Conservation (phyloP, 2,329 filamentous ascomycete genomes). For the Phialophora tarda region DNA sequence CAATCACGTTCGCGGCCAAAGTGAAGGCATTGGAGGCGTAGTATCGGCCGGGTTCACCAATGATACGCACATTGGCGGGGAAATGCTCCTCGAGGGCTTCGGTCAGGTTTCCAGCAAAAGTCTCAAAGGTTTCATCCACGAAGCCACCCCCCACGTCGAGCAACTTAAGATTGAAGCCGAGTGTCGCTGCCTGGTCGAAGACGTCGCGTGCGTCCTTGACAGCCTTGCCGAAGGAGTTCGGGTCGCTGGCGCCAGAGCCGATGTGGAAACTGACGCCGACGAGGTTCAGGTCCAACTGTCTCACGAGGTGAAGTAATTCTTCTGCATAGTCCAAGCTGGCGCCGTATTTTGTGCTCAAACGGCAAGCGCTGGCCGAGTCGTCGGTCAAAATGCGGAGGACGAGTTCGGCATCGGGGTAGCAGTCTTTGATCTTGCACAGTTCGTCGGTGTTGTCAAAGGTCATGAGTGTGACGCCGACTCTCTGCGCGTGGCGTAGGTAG, state of each 20-base stretch:
- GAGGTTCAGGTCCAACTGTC: conserved; percentile 82
- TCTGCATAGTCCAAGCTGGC: conserved; percentile 83
- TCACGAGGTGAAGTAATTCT: conserved; percentile 77
- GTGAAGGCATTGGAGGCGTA: conserved; percentile 94
- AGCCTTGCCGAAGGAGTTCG: conserved; percentile 86
- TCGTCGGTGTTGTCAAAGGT: conserved; percentile 99
- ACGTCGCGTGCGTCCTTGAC: conserved; percentile 86
- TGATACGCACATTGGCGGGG: conserved; percentile 80
- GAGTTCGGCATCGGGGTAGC: conserved; percentile 86
- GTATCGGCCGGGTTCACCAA: conserved; percentile 95
- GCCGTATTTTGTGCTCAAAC: conserved; percentile 96
- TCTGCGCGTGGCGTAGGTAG: conserved; percentile 87
- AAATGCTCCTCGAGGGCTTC: conserved; percentile 86
- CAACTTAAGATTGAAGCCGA: conserved; percentile 82
- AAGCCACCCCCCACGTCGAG: conserved; percentile 96
- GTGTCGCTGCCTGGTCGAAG: conserved; percentile 78
- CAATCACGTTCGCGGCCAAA: conserved; percentile 93
- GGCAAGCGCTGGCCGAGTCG: conserved; percentile 91
- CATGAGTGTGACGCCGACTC: conserved; percentile 91
- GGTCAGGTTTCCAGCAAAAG: conserved; percentile 81
- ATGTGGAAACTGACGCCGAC: conserved; percentile 98
- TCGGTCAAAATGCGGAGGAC: conserved; percentile 95
- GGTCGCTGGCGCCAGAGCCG: conserved; percentile 92
- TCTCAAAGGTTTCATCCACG: conserved; percentile 86
- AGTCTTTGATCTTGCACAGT: conserved; percentile 94